Evolutionary conservation across 2,329 filamentous ascomycete genomes (phyloP).

Genomic region (Lachnellula hyalina): DNA sequence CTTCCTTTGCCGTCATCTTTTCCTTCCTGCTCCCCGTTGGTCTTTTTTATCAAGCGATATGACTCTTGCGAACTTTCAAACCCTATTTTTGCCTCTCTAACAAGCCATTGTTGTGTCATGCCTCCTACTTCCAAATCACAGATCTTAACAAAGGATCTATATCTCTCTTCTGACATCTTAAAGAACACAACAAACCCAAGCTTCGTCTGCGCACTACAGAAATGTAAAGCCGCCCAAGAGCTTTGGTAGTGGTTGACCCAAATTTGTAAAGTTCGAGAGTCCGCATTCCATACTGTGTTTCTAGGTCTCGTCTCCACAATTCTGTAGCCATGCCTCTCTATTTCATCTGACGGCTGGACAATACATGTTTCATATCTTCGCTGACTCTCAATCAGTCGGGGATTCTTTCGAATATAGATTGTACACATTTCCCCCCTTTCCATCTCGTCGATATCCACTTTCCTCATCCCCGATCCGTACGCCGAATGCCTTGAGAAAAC

Average conservation of each 20-base stretch:
- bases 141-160: too few relatives aligned
- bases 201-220: too few relatives aligned
- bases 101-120: too few relatives aligned
- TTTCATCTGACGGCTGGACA: not conserved
- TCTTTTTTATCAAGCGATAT: too few relatives aligned
- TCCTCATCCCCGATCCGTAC: not conserved
- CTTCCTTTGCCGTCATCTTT: too few relatives aligned
- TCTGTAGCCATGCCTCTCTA: not conserved
- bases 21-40: too few relatives aligned
- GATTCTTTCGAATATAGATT: conserved; percentile 1
- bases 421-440: not conserved
- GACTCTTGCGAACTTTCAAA: too few relatives aligned
- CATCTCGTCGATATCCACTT: not conserved
- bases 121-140: too few relatives aligned
- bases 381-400: not conserved
- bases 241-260: not conserved
- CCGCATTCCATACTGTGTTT: not conserved
- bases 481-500: not conserved
- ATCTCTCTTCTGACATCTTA: too few relatives aligned
- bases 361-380: not conserved
- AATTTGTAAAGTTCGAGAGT: not conserved
- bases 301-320: not conserved
- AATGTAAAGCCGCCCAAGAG: too few relatives aligned
- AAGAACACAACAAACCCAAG: too few relatives aligned
- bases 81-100: too few relatives aligned